A percentile compares a stretch with the other conserved stretches of the same genome.
Conservation (phyloP, 352 stramenopile genomes). For the Hyaloperonospora brassicae region DNA sequence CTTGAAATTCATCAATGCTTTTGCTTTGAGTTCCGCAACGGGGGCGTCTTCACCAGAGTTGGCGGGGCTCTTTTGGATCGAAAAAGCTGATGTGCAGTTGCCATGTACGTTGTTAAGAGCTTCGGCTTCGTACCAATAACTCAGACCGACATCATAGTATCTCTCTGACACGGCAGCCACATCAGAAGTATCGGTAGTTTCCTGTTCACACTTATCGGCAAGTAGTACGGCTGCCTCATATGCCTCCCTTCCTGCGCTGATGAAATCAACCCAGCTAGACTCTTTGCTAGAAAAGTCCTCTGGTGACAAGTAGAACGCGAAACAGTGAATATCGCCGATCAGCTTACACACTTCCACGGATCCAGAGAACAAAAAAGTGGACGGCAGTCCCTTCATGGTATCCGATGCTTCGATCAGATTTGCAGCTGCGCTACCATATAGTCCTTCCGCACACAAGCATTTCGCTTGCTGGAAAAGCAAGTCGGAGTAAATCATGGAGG, state of each 20-base stretch:
- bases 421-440: conserved; percentile 55
- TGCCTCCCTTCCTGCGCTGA: conserved; percentile 41
- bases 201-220: conserved; percentile 10
- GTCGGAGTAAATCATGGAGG: conserved; percentile 54
- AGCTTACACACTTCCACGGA: conserved; percentile 54
- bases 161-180: conserved; percentile 29
- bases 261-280: conserved; percentile 54
- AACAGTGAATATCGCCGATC: conserved; percentile 72
- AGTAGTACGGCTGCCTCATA: conserved; percentile 39
- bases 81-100: conserved; percentile 40
- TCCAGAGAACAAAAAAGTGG: conserved; percentile 15
- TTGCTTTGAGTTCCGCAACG: conserved; percentile 24
- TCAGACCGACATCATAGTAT: conserved; percentile 63
- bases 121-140: conserved; percentile 71
- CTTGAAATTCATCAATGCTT: conserved; percentile 36
- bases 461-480: conserved; percentile 76
- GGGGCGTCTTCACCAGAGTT: conserved; percentile 8
- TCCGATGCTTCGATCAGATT: conserved; percentile 58
- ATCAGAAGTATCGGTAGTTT: conserved; percentile 3
- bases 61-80: neutral
- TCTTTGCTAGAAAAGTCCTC: conserved; percentile 38
- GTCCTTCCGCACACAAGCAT: conserved; percentile 57
- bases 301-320: conserved; percentile 76
- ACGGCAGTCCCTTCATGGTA: conserved; percentile 36
- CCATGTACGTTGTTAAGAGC: conserved; percentile 32